Conservation (phyloP, 805 yeast genomes). For the Metschnikowia peoriensis region DNA sequence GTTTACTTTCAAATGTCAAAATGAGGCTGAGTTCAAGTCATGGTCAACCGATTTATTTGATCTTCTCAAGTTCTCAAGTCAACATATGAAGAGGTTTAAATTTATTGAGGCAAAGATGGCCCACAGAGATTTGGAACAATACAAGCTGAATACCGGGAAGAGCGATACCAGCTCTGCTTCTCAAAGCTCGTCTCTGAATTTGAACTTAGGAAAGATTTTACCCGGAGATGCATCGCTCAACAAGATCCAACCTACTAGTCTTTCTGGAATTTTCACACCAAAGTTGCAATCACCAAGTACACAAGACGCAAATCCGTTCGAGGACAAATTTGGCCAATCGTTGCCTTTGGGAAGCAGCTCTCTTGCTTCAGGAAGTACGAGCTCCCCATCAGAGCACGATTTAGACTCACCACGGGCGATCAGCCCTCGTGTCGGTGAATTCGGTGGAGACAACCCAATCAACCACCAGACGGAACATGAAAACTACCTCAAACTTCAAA, state of each 20-base stretch:
- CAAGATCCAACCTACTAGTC: constrained; percentile 17
- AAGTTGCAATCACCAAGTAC: constrained; percentile 33
- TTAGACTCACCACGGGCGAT: constrained; percentile 8
- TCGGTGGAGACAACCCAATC: constrained; percentile 1
- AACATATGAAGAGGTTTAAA: constrained; percentile 49
- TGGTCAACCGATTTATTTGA: constrained; percentile 60
- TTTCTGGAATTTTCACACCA: constrained; percentile 41
- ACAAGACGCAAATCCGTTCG: constrained; percentile 38
- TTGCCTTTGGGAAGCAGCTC: constrained; percentile 5
- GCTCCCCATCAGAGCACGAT: constrained; percentile 8
- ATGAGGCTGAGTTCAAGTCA: constrained; percentile 40
- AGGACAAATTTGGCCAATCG: constrained; percentile 22
- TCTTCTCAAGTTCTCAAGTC: constrained; percentile 44
- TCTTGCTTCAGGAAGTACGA: not conserved
- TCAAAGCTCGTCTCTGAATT: constrained; percentile 6
- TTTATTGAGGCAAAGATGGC: constrained; percentile 44
- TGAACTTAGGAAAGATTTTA: constrained; percentile 17
- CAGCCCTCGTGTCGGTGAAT: constrained; percentile 3
- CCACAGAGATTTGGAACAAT: constrained; percentile 12
- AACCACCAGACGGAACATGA: constrained; percentile 33
- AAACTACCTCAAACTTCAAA: constrained; percentile 35
- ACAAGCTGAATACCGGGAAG: constrained; percentile 3
- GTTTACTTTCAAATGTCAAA: constrained; percentile 45
- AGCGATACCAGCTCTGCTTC: not conserved
- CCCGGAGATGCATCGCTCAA: constrained; percentile 14